Base-by-base conservation (phyloP, 768 basidiomycete species). In the Leccinum aurantiacum region DNA sequence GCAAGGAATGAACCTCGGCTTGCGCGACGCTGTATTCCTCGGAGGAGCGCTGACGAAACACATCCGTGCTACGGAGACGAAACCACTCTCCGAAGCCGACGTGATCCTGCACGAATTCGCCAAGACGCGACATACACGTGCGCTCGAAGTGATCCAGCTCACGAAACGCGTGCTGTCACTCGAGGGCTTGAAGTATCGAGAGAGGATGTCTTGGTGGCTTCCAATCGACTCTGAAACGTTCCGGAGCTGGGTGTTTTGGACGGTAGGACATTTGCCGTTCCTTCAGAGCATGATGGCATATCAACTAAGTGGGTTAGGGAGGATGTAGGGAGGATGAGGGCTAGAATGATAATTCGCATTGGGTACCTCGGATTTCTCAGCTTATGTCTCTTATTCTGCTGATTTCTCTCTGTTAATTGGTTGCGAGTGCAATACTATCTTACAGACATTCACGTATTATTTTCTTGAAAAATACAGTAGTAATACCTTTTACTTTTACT, bases 1-100 rank as follows among this genome's bases (percentile, higher is more conserved):
- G 1, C 82, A 83, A 56, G 84, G 83, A 13, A 81, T 85, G 82
- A 83, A 84, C 61, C 76, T 84, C n/a, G 81, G 83, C 8, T 69
- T 85, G 17, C 76, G 82, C 15, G 84, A 85, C 60, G 82, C 79
- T 8, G 67, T 83, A n/a, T 71, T 74, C 52, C 75, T 84, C 5
- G 82, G 78, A 5, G 74, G 77, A 17, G 76, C 65, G 6, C 67
- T 84, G 44, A 67, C 69, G 17, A 68, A 73, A 19, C 79, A 80
- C 65, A 58, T 77, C 1, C 62, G 41, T 2, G 64, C 62, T 29
- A 13, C 60, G 4, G 56, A 66, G 38, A 59, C 58, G 1, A 41
- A 48, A 22, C 19, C 64, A 2, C 24, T 54, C 15, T n/a, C 60
- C 3, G 64, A 63, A 17, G 65, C 65, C 0, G 78, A 80, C 47